Base-by-base conservation (phyloP, 352 stramenopile species). In the Thraustotheca clavata region DNA sequence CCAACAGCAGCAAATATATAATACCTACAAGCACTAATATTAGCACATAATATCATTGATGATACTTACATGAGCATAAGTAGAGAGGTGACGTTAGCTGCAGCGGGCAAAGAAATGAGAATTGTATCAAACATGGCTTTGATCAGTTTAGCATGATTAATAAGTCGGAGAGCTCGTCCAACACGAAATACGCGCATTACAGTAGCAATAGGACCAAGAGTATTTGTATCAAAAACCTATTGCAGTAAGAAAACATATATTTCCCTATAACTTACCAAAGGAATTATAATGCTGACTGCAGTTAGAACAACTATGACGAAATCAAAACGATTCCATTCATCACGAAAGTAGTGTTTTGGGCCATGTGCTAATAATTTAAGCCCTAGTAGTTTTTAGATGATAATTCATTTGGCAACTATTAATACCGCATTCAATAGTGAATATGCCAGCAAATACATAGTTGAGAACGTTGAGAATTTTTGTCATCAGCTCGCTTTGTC, bases 1-100 rank as follows among this genome's bases (percentile, higher is more conserved):
- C 87, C 88, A 70, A 96, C 77, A 2, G 91, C 84, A 26, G 88
- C 83, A 49, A 94, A 97, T 66, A 98, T 96, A 67, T 96, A 97
- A 62, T 96, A 90, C 3, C 43, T 52, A 52, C 43, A 2, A 7
- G 39, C 27, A n/a, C 2, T 47, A 24, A 47, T 24, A n/a, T 27
- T 24, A n/a, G n/a, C n/a, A 14, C 14, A 12, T 6, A 50, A 29
- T 14, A 14, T 14, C 22, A 6, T 50, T 22, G n/a, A 52, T 2
- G 38, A 16, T 18, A 11, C 11, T 11, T 3, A 52, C 43, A 98
- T 63, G 3, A 98, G 67, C 22, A 94, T 85, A 8, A 98, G 69
- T 3, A 98, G 68, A 9, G 74, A 76, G 7, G 77, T 87, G 35
- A 98, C 94, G 69, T 95, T 96, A 20, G 77, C 77, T 26, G 95